Percentiles rank a stretch among this genome's conserved stretches.
phyloP scores from a whole-genome alignment of 768 basidiomycete species.

The Rubroboletus pulcherrimus region DNA sequence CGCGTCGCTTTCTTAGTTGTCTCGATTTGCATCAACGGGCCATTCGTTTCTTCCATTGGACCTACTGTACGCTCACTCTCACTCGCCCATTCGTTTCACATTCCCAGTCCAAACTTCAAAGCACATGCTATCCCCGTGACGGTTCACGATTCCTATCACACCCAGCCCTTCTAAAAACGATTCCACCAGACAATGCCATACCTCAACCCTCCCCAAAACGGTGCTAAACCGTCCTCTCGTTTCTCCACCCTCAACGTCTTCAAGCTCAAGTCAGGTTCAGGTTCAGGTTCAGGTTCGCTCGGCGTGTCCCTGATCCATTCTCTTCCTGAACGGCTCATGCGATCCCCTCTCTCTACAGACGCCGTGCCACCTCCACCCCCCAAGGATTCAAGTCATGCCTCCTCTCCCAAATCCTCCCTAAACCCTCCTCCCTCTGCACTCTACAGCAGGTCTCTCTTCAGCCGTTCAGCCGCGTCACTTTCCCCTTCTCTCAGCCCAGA shows the following conservation, averaged over 20 bases:
- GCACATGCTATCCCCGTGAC: neutral
- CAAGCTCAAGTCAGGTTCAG: slow-evolving; percentile 29
- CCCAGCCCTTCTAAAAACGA: neutral
- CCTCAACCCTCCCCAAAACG: slow-evolving; percentile 10
- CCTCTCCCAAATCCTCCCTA: slow-evolving; percentile 16
- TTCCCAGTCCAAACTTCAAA: neutral
- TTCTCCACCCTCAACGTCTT: slow-evolving; percentile 42
- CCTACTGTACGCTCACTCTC: neutral
- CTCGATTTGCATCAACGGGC: neutral
- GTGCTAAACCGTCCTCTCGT: slow-evolving; percentile 32
- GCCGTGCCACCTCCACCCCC: slow-evolving; percentile 49
- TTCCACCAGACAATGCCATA: slow-evolving; percentile 1
- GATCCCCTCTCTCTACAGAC: slow-evolving; percentile 6
- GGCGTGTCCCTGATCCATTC: neutral
- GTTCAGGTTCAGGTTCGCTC: neutral
- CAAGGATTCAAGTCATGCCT: slow-evolving; percentile 46
- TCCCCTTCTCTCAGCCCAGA: slow-evolving; percentile 35
- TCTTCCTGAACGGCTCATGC: neutral
- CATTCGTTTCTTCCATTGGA: neutral
- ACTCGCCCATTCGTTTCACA: neutral
- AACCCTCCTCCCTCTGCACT: slow-evolving; percentile 3
- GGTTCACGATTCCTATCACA: neutral
- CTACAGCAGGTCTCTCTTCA: slow-evolving; percentile 36
- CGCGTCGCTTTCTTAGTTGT: neutral
- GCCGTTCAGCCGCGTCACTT: slow-evolving; percentile 42